phyloP scores from a whole-genome alignment of 2,329 filamentous ascomycete genomes.

The Trichoderma arundinaceum region DNA sequence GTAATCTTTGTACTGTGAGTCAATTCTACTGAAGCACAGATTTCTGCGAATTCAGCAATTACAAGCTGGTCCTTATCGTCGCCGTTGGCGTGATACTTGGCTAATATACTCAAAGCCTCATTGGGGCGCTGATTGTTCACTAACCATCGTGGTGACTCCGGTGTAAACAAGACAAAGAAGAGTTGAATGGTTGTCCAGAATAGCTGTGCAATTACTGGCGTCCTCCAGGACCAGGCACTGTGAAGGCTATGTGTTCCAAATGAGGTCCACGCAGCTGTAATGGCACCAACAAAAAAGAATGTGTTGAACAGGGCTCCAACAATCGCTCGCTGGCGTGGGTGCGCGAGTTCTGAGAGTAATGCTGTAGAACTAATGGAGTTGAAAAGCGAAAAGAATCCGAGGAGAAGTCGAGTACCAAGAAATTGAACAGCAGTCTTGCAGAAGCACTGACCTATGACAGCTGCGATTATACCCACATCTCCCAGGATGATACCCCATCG shows the following conservation, averaged over 20 bases:
- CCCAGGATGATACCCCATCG: neutral
- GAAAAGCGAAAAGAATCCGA: neutral
- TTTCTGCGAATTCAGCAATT: neutral
- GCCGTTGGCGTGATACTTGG: neutral
- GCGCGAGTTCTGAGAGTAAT: too few relatives aligned
- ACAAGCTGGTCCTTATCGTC: neutral
- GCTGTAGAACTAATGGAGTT: too few relatives aligned
- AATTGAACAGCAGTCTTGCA: neutral
- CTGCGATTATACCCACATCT: neutral
- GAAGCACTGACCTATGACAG: neutral
- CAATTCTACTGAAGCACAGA: neutral
- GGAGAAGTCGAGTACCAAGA: neutral
- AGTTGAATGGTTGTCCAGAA: neutral
- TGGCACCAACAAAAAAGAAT: too few relatives aligned
- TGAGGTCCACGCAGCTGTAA: too few relatives aligned
- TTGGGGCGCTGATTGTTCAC: neutral
- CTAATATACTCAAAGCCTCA: neutral
- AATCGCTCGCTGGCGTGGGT: too few relatives aligned
- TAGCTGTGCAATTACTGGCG: neutral
- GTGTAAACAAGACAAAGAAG: neutral
- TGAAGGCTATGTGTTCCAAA: too few relatives aligned
- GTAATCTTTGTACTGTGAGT: too few relatives aligned
- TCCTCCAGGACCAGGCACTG: too few relatives aligned
- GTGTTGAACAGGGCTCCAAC: too few relatives aligned
- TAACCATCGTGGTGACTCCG: neutral